A percentile compares a stretch with the other conserved stretches of the same genome.
Conservation (phyloP, 2,329 filamentous ascomycete genomes). For the Fusarium foetens region DNA sequence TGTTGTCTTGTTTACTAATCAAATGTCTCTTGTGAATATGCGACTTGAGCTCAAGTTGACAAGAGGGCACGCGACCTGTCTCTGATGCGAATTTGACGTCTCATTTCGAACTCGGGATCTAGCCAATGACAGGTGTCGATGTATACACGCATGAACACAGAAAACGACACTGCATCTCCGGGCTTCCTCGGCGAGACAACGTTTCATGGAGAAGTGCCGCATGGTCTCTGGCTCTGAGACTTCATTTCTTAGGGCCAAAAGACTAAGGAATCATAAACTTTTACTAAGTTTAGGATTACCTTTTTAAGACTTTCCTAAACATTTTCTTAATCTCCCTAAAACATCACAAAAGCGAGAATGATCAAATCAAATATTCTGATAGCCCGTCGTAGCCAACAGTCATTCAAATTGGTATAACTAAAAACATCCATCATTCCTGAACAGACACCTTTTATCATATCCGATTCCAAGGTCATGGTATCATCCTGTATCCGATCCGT, state of each 20-base stretch:
- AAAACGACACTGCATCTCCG: not conserved
- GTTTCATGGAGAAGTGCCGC: not conserved
- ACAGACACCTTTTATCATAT: constrained; percentile 8
- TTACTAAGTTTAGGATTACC: not conserved
- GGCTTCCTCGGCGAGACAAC: not conserved
- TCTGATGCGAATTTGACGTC: not conserved
- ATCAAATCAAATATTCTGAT: not conserved
- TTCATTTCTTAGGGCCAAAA: not conserved
- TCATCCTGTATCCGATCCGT: constrained; percentile 16
- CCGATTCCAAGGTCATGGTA: constrained; percentile 31
- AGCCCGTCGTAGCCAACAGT: constrained; percentile 8
- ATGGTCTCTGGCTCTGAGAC: not conserved
- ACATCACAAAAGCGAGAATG: not conserved
- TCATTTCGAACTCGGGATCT: not conserved
- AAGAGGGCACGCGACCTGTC: constrained; percentile 25
- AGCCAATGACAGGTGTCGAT: not conserved
- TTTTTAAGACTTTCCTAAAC: not conserved
- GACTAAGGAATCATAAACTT: not conserved
- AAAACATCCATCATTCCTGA: constrained; percentile 9
- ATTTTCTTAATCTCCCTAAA: not conserved
- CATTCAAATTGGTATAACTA: constrained; percentile 42
- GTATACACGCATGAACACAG: not conserved
- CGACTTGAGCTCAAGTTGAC: not conserved
- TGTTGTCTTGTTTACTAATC: not conserved
- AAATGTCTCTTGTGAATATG: not conserved